These are phyloP conservation scores for Globisporangium carolinianum DNA, from an alignment of 352 stramenopile species.

Conservation along the genomic window DNA sequence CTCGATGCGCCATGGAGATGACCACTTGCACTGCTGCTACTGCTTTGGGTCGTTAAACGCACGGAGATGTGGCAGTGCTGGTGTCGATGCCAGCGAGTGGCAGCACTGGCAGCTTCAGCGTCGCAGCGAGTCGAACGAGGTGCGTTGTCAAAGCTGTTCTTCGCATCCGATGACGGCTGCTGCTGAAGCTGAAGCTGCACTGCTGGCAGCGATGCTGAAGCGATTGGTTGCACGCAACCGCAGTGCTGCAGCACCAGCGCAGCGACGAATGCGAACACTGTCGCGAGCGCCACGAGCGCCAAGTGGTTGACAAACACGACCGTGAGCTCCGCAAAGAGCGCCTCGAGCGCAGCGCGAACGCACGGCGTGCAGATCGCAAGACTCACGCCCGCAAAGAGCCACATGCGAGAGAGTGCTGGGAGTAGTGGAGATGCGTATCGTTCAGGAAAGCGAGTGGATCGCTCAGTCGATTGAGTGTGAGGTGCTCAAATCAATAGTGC, in stretches of 20 bases:
- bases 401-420: conserved; percentile 21
- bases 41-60: background rate
- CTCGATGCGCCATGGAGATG: background rate
- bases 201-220: conserved; percentile 10
- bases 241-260: conserved; percentile 21
- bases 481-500: conserved; percentile 8
- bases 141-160: too few relatives aligned
- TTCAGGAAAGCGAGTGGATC: background rate
- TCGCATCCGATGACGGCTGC: background rate
- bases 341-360: conserved; percentile 47
- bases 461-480: background rate
- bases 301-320: conserved; percentile 63
- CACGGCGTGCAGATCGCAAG: conserved; percentile 45
- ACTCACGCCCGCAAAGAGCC: conserved; percentile 46
- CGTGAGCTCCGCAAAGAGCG: conserved; percentile 53
- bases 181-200: conserved; percentile 1
- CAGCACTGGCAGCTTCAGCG: background rate
- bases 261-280: conserved; percentile 10
- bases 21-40: background rate
- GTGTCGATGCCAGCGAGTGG: background rate
- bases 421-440: background rate
- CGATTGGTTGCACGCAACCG: background rate
- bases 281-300: conserved; percentile 23
- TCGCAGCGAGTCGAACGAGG: background rate
- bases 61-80: too few relatives aligned